Percentiles rank a stretch among this genome's conserved stretches.
phyloP scores from a whole-genome alignment of 2,329 filamentous ascomycete genomes.

The Clarireedia hainanense region DNA sequence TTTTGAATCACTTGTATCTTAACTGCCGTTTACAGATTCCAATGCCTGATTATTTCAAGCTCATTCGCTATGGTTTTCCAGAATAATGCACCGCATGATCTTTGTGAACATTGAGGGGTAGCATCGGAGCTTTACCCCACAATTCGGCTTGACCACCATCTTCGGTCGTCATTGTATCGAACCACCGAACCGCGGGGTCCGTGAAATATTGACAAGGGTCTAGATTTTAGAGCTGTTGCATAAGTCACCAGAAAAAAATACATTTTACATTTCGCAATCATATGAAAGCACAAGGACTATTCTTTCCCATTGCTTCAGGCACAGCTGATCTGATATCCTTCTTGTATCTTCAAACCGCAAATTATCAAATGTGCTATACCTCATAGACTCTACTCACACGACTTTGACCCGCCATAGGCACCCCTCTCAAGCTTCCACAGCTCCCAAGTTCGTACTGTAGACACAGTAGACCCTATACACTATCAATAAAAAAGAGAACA shows the following conservation, averaged over 20 bases:
- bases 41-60: background rate
- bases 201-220: background rate
- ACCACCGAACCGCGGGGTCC: conserved; percentile 21
- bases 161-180: conserved; percentile 17
- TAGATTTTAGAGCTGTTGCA: background rate
- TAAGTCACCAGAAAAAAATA: background rate
- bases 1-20: background rate
- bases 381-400: too few relatives aligned
- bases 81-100: too few relatives aligned
- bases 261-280: background rate
- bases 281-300: background rate
- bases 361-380: too few relatives aligned
- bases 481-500: background rate
- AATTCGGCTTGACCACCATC: background rate
- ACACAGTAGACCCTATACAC: background rate
- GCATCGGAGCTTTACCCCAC: conserved; percentile 2
- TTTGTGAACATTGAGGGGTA: background rate
- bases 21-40: background rate
- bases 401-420: too few relatives aligned
- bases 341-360: too few relatives aligned
- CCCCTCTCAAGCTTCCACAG: too few relatives aligned
- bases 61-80: background rate
- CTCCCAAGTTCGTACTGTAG: background rate
- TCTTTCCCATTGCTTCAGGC: too few relatives aligned
- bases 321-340: too few relatives aligned